These are phyloP conservation scores for Neurospora sp. DNA, from an alignment of 495 filamentous ascomycete species.

Conservation along the genomic window DNA sequence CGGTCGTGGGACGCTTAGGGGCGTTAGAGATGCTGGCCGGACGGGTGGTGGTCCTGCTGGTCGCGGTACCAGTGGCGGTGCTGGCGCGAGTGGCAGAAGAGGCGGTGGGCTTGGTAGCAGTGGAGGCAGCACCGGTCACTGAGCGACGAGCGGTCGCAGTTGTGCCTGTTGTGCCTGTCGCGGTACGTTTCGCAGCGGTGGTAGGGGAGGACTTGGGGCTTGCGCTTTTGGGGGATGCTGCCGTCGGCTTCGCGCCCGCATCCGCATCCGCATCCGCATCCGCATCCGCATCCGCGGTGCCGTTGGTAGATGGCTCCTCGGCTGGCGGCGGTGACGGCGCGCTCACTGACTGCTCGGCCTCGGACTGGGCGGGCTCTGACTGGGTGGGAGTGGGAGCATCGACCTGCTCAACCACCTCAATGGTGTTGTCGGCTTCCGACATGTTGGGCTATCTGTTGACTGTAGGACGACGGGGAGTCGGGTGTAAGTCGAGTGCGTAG, in stretches of 20 bases:
- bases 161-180: constrained; percentile 6
- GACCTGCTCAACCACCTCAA: constrained; percentile 31
- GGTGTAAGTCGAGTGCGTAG: not conserved
- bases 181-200: constrained; percentile 20
- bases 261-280: not conserved
- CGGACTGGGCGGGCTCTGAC: constrained; percentile 14
- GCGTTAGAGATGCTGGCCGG: constrained; percentile 17
- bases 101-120: constrained; percentile 30
- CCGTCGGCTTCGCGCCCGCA: not conserved
- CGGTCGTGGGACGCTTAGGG: constrained; percentile 27
- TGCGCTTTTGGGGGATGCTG: constrained; percentile 2
- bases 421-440: constrained; percentile 33
- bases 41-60: constrained; percentile 31
- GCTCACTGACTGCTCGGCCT: constrained; percentile 7
- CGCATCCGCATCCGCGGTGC: constrained; percentile 5
- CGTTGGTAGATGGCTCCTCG: constrained; percentile 1
- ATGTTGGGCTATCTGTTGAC: constrained; percentile 20
- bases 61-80: constrained; percentile 10
- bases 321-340: not conserved
- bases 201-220: constrained; percentile 5
- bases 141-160: constrained; percentile 9
- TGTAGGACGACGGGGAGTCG: not conserved
- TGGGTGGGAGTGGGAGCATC: constrained; percentile 19
- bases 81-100: constrained; percentile 28
- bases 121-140: constrained; percentile 5